These are phyloP conservation scores for Salvia miltiorrhiza DNA, from an alignment of 257 asterid genomes.

Conservation along the genomic window DNA sequence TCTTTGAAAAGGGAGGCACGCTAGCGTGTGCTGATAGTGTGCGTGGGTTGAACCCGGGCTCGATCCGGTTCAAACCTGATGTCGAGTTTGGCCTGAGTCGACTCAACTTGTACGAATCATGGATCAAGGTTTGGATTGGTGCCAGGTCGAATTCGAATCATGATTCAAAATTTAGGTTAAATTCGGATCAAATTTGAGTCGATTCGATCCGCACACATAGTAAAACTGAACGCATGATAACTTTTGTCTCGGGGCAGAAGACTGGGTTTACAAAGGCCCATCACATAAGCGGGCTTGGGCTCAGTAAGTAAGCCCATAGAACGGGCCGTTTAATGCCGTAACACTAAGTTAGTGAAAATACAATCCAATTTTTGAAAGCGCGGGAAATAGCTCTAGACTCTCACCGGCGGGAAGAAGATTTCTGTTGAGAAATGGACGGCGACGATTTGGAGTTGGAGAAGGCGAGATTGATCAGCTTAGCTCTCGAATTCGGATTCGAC, in stretches of 20 bases:
- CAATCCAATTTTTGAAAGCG: constrained; percentile 36
- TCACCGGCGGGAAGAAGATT: constrained; percentile 6
- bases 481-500: constrained; percentile 82
- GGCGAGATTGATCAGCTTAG: constrained; percentile 68
- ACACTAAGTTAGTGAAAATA: background rate
- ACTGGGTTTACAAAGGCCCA: background rate
- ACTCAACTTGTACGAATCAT: too few species aligned
- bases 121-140: too few species aligned
- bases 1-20: too few species aligned
- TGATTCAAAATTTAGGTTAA: too few species aligned
- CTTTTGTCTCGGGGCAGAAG: background rate
- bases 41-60: too few species aligned
- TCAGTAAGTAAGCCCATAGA: constrained; percentile 1
- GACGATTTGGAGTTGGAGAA: constrained; percentile 72
- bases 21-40: too few species aligned
- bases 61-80: too few species aligned
- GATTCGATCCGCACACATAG: too few species aligned
- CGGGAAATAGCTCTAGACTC: constrained; percentile 43
- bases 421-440: constrained; percentile 36
- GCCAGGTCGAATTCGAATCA: too few species aligned
- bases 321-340: background rate
- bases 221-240: too few species aligned
- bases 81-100: too few species aligned
- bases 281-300: background rate
- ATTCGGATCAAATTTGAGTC: too few species aligned